Conservation (phyloP, 208 protist species). For the Leptomonas seymouri region DNA sequence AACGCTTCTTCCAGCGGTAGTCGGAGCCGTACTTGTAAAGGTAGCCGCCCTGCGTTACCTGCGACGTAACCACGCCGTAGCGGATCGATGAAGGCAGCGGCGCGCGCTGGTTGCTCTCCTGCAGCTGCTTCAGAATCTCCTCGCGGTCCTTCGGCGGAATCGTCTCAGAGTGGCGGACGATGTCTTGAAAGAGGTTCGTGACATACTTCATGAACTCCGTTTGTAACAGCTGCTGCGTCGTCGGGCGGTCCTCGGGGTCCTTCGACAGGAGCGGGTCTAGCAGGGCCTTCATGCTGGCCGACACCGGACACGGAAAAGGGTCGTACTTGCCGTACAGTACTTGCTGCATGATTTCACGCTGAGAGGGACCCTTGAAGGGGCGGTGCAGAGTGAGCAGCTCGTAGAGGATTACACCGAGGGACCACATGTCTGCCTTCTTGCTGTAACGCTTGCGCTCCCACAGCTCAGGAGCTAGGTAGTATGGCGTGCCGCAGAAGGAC, state of each 20-base stretch:
- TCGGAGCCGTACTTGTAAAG: conserved; percentile 88
- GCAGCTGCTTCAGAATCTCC: conserved; percentile 76
- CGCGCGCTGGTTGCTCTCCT: conserved; percentile 40
- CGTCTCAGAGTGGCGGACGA: conserved; percentile 79
- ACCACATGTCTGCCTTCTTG: conserved; percentile 95
- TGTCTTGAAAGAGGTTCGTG: conserved; percentile 88
- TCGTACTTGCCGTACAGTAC: conserved; percentile 81
- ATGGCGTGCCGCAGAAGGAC: conserved; percentile 91
- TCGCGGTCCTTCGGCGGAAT: conserved; percentile 63
- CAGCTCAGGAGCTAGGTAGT: conserved; percentile 95
- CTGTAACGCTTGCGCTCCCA: conserved; percentile 93
- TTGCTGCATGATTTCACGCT: conserved; percentile 87
- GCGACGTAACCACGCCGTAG: conserved; percentile 56
- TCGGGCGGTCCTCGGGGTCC: conserved; percentile 64
- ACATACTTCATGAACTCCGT: conserved; percentile 91
- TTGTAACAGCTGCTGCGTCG: conserved; percentile 71
- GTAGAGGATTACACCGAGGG: conserved; percentile 88
- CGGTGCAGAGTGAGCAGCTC: conserved; percentile 85
- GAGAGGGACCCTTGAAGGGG: conserved; percentile 85
- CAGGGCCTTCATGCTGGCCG: conserved; percentile 67
- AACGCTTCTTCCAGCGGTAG: conserved; percentile 87
- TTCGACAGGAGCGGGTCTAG: conserved; percentile 74
- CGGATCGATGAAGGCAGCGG: conserved; percentile 55
- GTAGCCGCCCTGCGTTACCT: conserved; percentile 77
- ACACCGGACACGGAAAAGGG: conserved; percentile 73